Percentiles rank a stretch among this genome's conserved stretches.
phyloP scores from a whole-genome alignment of 148 eudicot genomes.

The Cornus kousa region DNA sequence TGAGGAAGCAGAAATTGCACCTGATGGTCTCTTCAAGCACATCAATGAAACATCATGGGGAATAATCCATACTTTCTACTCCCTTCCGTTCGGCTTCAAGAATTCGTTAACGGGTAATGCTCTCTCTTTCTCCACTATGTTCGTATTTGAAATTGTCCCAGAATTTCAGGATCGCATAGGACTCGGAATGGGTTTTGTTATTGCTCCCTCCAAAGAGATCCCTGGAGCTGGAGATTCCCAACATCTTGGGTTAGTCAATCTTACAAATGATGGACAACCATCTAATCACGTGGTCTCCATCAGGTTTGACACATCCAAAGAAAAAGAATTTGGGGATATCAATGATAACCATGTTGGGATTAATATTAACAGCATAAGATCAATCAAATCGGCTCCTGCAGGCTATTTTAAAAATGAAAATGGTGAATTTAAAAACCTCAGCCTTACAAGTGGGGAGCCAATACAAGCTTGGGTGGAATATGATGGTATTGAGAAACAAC shows the following conservation, averaged over 20 bases:
- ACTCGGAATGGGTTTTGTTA: conserved; percentile 9
- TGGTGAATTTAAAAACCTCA: neutral
- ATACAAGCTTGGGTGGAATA: conserved; percentile 16
- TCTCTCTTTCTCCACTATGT: conserved; percentile 11
- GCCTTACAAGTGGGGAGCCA: conserved; percentile 4
- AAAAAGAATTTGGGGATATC: neutral
- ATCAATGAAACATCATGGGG: neutral
- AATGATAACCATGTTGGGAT: conserved; percentile 12
- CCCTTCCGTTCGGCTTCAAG: neutral
- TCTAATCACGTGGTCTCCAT: conserved; percentile 4
- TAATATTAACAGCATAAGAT: neutral
- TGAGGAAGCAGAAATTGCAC: neutral
- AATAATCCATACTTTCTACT: neutral
- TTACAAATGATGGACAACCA: neutral
- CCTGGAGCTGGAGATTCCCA: conserved; percentile 1
- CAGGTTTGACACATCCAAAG: neutral
- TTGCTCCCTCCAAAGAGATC: conserved; percentile 3
- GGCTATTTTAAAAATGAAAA: conserved; percentile 10
- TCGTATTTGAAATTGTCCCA: conserved; percentile 7
- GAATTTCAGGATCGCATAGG: neutral
- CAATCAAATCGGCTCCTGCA: conserved; percentile 2
- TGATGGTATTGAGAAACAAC: neutral
- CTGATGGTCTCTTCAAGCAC: neutral
- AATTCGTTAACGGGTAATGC: neutral
- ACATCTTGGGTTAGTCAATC: neutral